Conservation (phyloP, 202 grass and related monocot species). For the Panicum hallii region DNA sequence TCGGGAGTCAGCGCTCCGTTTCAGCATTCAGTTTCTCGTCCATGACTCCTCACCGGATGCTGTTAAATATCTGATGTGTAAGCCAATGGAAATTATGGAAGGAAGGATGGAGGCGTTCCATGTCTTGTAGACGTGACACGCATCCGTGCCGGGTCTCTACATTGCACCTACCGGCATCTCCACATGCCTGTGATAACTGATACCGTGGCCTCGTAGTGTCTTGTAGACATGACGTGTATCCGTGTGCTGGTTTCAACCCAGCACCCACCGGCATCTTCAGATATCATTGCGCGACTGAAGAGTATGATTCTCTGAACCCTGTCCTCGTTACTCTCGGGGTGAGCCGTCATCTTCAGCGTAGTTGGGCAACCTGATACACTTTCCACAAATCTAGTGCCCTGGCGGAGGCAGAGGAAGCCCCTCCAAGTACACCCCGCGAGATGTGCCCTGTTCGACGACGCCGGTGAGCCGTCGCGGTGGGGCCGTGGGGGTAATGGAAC, state of each 20-base stretch:
- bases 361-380: neutral
- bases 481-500: no score
- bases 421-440: no score
- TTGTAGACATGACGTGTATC: neutral
- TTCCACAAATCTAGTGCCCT: neutral
- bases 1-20: neutral
- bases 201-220: neutral
- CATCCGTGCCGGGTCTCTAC: slow-evolving; percentile 15
- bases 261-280: slow-evolving; percentile 10
- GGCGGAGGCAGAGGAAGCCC: no score
- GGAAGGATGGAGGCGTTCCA: neutral
- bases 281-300: neutral
- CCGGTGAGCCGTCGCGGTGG: no score
- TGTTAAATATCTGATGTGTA: slow-evolving; percentile 4
- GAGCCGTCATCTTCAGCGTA: slow-evolving; percentile 19
- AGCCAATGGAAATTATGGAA: slow-evolving; percentile 11
- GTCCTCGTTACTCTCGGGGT: neutral
- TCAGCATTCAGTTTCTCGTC: neutral
- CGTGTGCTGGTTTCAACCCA: neutral
- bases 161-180: slow-evolving; percentile 27
- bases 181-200: neutral
- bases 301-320: neutral
- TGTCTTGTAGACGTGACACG: slow-evolving; percentile 25
- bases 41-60: neutral
- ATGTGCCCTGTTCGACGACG: no score